Evolutionary conservation across 768 basidiomycete species (phyloP).

Genomic region (Tulasnella sp.): DNA sequence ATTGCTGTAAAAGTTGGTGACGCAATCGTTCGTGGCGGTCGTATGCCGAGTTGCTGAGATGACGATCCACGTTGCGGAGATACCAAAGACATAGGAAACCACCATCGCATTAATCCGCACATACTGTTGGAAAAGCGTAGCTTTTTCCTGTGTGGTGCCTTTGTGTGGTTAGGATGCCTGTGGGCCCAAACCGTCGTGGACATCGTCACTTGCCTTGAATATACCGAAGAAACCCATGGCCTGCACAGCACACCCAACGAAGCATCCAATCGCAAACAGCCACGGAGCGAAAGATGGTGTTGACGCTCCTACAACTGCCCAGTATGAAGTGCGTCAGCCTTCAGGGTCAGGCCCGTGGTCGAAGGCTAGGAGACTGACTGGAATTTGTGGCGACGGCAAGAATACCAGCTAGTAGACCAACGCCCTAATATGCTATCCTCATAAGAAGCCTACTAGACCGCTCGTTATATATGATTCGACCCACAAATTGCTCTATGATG

Average conservation of each 20-base stretch:
- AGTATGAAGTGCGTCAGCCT: not conserved
- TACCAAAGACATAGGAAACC: slow-evolving; percentile 51
- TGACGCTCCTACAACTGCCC: slow-evolving; percentile 70
- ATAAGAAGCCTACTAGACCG: not conserved
- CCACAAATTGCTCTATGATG: slow-evolving; percentile 60
- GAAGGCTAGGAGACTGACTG: slow-evolving; percentile 39
- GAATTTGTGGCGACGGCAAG: slow-evolving; percentile 65
- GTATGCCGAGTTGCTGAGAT: slow-evolving; percentile 69
- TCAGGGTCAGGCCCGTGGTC: not conserved
- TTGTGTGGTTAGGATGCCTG: not conserved
- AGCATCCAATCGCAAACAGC: slow-evolving; percentile 67
- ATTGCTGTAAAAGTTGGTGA: slow-evolving; percentile 25
- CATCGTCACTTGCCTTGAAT: slow-evolving; percentile 41
- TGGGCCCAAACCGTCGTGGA: not conserved
- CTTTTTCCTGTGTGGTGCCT: slow-evolving; percentile 43
- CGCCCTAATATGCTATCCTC: slow-evolving; percentile 14
- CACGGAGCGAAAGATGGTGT: slow-evolving; percentile 65
- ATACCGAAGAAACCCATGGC: slow-evolving; percentile 80
- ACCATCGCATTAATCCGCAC: slow-evolving; percentile 50
- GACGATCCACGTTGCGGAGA: slow-evolving; percentile 71
- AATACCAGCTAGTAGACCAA: slow-evolving; percentile 51
- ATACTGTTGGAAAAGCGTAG: slow-evolving; percentile 55
- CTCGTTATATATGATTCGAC: slow-evolving; percentile 1
- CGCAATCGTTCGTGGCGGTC: slow-evolving; percentile 57
- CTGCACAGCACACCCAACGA: slow-evolving; percentile 65